Percentiles rank a stretch among this genome's conserved stretches.
phyloP scores from a whole-genome alignment of 2,329 filamentous ascomycete genomes.

The Paraconiothyrium sp. region DNA sequence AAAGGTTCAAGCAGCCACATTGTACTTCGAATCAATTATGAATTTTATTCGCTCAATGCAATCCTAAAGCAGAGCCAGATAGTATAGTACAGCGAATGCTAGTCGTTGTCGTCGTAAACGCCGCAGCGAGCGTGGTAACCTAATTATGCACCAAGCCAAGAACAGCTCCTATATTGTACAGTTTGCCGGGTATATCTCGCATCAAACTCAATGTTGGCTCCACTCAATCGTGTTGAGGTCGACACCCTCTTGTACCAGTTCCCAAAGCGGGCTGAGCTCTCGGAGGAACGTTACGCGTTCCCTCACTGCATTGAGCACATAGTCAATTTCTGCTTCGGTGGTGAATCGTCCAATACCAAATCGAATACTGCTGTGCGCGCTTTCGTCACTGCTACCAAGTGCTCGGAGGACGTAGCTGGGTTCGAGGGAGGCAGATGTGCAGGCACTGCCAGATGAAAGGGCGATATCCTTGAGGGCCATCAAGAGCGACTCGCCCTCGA shows the following conservation, averaged over 20 bases:
- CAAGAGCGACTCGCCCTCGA: slow-evolving; percentile 95
- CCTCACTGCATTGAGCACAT: slow-evolving; percentile 91
- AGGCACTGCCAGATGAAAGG: slow-evolving; percentile 93
- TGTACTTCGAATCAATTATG: slow-evolving; percentile 13
- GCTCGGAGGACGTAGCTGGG: slow-evolving; percentile 96
- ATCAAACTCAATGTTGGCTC: slow-evolving; percentile 81
- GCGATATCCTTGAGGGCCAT: slow-evolving; percentile 99
- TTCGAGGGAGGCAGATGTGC: slow-evolving; percentile 95
- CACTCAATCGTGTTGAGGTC: slow-evolving; percentile 97
- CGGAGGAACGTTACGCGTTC: slow-evolving; percentile 92
- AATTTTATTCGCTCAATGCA: slow-evolving; percentile 22
- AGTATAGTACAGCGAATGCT: slow-evolving; percentile 37
- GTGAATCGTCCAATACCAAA: slow-evolving; percentile 98
- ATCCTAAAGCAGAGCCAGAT: slow-evolving; percentile 23
- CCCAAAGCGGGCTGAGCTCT: slow-evolving; percentile 95
- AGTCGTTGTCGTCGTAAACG: slow-evolving; percentile 28
- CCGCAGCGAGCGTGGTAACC: slow-evolving; percentile 36
- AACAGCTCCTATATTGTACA: slow-evolving; percentile 36
- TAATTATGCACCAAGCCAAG: slow-evolving; percentile 20
- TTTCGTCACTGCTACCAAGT: slow-evolving; percentile 95
- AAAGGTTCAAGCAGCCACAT: neutral
- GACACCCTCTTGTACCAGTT: slow-evolving; percentile 95
- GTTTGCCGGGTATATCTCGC: slow-evolving; percentile 26
- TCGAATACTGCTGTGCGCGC: slow-evolving; percentile 94
- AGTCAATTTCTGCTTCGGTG: slow-evolving; percentile 94